Evolutionary conservation across 495 filamentous ascomycete species (phyloP), one percentile per base, ranked within the genome.

Genomic region (Penicillium riverlandense): DNA sequence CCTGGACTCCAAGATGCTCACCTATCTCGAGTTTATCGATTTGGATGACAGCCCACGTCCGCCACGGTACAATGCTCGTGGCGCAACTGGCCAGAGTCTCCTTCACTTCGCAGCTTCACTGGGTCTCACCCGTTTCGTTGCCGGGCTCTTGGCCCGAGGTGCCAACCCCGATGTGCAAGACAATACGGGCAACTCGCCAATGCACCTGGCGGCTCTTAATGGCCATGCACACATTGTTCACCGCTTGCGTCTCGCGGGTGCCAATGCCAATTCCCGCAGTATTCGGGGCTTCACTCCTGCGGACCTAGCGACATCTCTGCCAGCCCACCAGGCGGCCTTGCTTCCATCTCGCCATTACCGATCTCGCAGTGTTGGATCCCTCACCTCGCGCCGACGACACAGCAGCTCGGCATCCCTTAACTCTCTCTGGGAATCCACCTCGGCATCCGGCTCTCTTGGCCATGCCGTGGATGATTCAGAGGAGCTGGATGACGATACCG

Each of bases 161-260:
- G 88, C 86, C 7, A 83, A 82, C 48, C 79, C 84, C 1, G 80
- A 91, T 50, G 61, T 80, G 14, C 76, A 82, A 47, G 89, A 95
- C 58, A 84, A 80, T 44, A 84, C 81, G 40, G 89, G 89, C 27
- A 90, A 88, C 59, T 86, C 86, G 9, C 80, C 89, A 9, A 80
- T 95, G 71, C 88, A 92, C 54, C 72, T 90, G 52, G 89, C 89
- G 28, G 80, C 85, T n/a, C 71, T 95, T 50, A 81, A 82, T 61
- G 78, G 82, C 31, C 82, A 88, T 54, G 67, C 76, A 12, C 79
- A 89, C 47, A 89, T 94, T 49, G 77, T 92, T 8, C 76, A 82
- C 41, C 77, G 82, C 13, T 78, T 95, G 29, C 77, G 90, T 39
- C 69, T 82, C 16, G 76, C 78, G 28, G 84, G 87, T 13, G 87